These are phyloP conservation scores for Dorcoceras hygrometricum DNA, from an alignment of 257 asterid genomes.

Conservation along the genomic window DNA sequence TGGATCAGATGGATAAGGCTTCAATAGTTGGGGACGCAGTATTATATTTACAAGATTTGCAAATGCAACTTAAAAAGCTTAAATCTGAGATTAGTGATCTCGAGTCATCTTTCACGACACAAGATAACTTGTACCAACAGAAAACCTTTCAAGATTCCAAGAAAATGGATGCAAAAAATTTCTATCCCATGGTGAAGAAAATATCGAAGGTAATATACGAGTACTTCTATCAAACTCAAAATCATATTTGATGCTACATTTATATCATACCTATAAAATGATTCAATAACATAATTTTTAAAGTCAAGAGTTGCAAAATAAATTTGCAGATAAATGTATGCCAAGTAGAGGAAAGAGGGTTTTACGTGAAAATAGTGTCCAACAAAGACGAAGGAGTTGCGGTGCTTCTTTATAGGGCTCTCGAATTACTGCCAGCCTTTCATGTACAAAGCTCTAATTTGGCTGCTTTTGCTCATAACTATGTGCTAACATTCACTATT, in stretches of 20 bases:
- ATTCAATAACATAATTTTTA: neutral
- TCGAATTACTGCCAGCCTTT: conserved; percentile 55
- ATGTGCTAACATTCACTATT: conserved; percentile 58
- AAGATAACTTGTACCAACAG: conserved; percentile 19
- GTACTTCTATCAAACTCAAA: neutral
- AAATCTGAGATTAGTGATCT: conserved; percentile 51
- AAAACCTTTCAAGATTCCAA: conserved; percentile 24
- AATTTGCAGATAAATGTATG: conserved; percentile 57
- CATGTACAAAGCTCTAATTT: conserved; percentile 49
- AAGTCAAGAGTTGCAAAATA: neutral
- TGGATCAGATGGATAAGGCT: conserved; percentile 78
- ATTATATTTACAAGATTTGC: conserved; percentile 58
- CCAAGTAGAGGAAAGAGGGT: conserved; percentile 55
- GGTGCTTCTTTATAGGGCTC: conserved; percentile 44
- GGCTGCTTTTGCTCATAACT: conserved; percentile 42
- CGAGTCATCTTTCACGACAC: conserved; percentile 32
- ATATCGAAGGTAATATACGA: conserved; percentile 45
- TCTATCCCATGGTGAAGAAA: conserved; percentile 42
- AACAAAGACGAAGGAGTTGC: conserved; percentile 59
- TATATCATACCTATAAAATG: too few species aligned
- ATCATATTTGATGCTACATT: too few species aligned
- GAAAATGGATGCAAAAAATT: conserved; percentile 13
- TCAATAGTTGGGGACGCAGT: conserved; percentile 80
- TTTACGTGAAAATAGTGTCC: conserved; percentile 46
- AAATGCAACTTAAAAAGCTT: conserved; percentile 54